These are phyloP conservation scores for Solanum stenotomum DNA, from an alignment of 257 asterid species.

Conservation along the genomic window DNA sequence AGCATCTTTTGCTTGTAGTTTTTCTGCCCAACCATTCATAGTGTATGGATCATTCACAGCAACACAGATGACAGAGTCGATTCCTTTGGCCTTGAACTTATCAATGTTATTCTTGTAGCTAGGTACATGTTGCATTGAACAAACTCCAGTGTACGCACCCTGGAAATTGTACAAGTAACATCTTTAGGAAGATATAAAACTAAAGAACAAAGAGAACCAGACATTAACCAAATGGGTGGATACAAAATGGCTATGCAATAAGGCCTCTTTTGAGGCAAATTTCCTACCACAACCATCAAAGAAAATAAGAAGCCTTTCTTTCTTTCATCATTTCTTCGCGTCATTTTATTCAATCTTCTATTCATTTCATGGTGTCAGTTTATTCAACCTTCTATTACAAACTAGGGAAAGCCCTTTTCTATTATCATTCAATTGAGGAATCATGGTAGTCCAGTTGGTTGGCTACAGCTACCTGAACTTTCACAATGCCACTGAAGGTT, in stretches of 20 bases:
- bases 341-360: neutral
- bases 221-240: neutral
- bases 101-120: constrained; percentile 74
- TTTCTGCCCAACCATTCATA: constrained; percentile 91
- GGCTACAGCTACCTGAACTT: neutral
- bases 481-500: neutral
- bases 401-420: neutral
- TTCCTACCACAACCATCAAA: neutral
- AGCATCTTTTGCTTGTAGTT: constrained; percentile 71
- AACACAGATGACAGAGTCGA: constrained; percentile 84
- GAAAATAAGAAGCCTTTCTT: neutral
- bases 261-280: neutral
- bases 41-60: constrained; percentile 87
- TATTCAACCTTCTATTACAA: neutral
- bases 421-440: neutral
- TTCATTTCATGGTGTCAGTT: neutral
- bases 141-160: constrained; percentile 98
- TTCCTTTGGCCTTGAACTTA: constrained; percentile 79
- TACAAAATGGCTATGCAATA: neutral
- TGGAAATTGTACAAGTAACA: constrained; percentile 8
- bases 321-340: neutral
- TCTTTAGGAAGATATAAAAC: neutral
- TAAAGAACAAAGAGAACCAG: neutral
- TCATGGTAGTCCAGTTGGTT: neutral
- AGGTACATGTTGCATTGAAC: constrained; percentile 86